Evolutionary conservation across 805 yeast genomes (phyloP).

Genomic region (Yarrowia deformans): DNA sequence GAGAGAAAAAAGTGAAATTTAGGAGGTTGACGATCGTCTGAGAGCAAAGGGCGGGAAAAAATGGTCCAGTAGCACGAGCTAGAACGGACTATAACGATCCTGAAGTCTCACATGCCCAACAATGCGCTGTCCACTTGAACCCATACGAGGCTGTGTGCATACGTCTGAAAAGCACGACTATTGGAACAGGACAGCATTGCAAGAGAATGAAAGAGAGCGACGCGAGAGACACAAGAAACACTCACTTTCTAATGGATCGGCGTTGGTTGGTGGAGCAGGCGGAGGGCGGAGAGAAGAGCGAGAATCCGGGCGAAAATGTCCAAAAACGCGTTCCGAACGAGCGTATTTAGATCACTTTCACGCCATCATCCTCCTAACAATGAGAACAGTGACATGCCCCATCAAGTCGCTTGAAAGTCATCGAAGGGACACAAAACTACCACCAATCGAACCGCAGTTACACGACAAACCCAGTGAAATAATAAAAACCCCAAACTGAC

Average conservation of each 20-base stretch:
- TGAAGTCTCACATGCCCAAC: background rate
- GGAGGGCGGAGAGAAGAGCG: too few relatives aligned
- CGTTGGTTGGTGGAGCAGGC: background rate
- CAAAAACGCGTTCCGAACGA: background rate
- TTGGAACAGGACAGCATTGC: background rate
- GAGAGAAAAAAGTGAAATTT: background rate
- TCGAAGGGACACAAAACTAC: background rate
- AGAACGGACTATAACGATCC: too few relatives aligned
- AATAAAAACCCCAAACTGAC: background rate
- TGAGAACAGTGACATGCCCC: too few relatives aligned
- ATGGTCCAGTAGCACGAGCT: background rate
- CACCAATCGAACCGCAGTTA: background rate
- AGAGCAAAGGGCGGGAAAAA: background rate
- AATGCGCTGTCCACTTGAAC: background rate
- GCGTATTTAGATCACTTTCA: too few relatives aligned
- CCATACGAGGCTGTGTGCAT: conserved; percentile 31
- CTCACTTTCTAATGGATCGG: background rate
- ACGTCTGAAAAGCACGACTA: conserved; percentile 13
- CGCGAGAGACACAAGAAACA: background rate
- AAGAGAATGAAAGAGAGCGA: background rate
- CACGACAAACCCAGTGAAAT: background rate
- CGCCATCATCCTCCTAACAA: too few relatives aligned
- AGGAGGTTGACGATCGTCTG: conserved; percentile 3
- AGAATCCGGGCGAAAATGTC: background rate
- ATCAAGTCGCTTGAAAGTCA: background rate